These are phyloP conservation scores for Williopsis jadinii DNA, from an alignment of 1,139 yeast species.

Conservation along the genomic window DNA sequence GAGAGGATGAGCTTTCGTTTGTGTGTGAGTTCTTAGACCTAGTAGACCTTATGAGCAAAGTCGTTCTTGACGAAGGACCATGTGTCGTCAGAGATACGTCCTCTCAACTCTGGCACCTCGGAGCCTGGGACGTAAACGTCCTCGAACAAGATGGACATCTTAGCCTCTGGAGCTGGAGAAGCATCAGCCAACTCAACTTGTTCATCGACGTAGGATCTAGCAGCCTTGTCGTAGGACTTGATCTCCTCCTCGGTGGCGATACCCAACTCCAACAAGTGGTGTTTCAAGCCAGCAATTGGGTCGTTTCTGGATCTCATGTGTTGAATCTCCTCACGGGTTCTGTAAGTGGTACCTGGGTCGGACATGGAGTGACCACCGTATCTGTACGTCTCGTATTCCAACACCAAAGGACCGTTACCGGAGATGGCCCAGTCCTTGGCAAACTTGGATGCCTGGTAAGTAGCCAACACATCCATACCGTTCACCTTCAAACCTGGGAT, in stretches of 20 bases:
- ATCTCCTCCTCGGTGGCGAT: conserved; percentile 93
- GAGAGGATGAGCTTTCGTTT: no score
- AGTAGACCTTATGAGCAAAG: conserved; percentile 35
- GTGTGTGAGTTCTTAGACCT: neutral
- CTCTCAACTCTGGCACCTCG: conserved; percentile 89
- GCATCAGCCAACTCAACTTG: conserved; percentile 93
- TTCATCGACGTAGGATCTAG: conserved; percentile 90
- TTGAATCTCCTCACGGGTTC: conserved; percentile 99
- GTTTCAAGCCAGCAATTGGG: conserved; percentile 95
- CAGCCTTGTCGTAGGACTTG: conserved; percentile 89
- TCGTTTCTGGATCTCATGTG: conserved; percentile 98
- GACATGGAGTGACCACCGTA: conserved; percentile 99
- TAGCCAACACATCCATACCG: conserved; percentile 97
- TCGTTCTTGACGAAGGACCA: conserved; percentile 79
- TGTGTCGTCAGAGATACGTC: conserved; percentile 91
- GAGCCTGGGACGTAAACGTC: conserved; percentile 95
- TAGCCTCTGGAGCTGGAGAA: conserved; percentile 93
- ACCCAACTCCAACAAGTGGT: conserved; percentile 69
- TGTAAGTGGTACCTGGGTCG: conserved; percentile 98
- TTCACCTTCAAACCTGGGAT: conserved; percentile 97
- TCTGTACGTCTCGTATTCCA: conserved; percentile 97
- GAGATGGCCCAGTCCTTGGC: conserved; percentile 94
- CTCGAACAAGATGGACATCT: conserved; percentile 89
- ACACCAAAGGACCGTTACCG: conserved; percentile 93
- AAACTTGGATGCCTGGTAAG: conserved; percentile 91